Conservation (phyloP, 2,329 filamentous ascomycete genomes). For the Ophiostoma sp. region DNA sequence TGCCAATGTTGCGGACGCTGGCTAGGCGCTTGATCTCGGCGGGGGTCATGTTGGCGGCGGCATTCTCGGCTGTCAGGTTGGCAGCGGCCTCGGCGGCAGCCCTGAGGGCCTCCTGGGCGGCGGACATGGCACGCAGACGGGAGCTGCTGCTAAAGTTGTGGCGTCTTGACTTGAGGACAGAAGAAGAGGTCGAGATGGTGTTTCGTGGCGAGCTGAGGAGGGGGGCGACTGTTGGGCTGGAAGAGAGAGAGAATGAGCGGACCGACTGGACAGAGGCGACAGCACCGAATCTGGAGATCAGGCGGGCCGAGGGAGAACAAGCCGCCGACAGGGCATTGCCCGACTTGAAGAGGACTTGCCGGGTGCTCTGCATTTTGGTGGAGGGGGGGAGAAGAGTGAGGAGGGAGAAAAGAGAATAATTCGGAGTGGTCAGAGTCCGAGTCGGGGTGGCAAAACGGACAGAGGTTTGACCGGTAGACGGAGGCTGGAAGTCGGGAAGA, state of each 20-base stretch:
- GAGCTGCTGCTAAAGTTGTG: constrained; percentile 39
- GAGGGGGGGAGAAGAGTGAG: not conserved
- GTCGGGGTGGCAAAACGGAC: not conserved
- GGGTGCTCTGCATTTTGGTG: constrained; percentile 24
- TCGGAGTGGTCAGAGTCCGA: not conserved
- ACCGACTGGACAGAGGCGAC: not conserved
- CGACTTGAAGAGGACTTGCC: constrained; percentile 22
- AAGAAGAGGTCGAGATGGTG: not conserved
- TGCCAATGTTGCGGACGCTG: constrained; percentile 91
- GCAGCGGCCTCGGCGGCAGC: constrained; percentile 50
- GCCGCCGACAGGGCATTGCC: constrained; percentile 15
- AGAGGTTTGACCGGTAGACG: not conserved
- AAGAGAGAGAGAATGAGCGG: not conserved
- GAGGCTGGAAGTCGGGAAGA: not conserved
- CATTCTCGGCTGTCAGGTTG: constrained; percentile 50
- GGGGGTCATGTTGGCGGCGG: constrained; percentile 75
- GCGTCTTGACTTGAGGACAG: not conserved
- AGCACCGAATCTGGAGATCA: not conserved
- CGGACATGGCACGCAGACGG: constrained; percentile 34
- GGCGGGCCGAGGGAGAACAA: not conserved
- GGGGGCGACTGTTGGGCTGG: not conserved
- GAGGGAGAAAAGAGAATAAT: not conserved
- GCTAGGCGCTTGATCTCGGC: constrained; percentile 73
- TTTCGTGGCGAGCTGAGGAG: not conserved
- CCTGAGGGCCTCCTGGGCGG: constrained; percentile 43